These are phyloP conservation scores for Pulicaria dysenterica DNA, from an alignment of 129 eudicot species.

Conservation along the genomic window DNA sequence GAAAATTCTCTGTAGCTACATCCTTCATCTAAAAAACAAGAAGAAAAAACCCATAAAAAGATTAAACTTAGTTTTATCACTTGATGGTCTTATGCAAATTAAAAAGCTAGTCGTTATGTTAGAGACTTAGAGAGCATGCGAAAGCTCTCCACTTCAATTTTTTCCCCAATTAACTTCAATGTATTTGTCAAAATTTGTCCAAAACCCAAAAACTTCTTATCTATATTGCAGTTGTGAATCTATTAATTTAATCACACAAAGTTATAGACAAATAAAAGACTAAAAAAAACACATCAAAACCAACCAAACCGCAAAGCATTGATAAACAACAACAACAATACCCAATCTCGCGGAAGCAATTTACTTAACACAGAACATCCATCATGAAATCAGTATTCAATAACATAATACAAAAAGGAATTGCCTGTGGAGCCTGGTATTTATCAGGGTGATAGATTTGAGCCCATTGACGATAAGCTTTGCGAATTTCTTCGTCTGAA, in stretches of 20 bases:
- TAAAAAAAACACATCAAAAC: conserved; percentile 16
- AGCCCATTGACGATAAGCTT: conserved; percentile 92
- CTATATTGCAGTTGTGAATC: not conserved
- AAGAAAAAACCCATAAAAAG: not conserved
- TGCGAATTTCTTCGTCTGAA: conserved; percentile 93
- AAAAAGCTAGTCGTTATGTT: not conserved
- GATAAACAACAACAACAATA: not conserved
- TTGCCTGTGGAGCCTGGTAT: conserved; percentile 65
- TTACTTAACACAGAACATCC: not conserved
- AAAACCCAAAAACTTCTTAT: not conserved
- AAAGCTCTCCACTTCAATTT: not conserved
- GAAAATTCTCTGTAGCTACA: conserved; percentile 87
- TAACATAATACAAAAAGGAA: not conserved
- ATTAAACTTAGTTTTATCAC: conserved; percentile 7
- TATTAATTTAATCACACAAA: not conserved
- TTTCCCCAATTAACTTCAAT: not conserved
- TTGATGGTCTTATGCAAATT: not conserved
- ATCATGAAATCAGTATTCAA: not conserved
- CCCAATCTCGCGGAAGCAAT: too few relatives aligned
- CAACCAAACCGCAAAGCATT: not conserved
- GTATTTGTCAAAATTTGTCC: not conserved
- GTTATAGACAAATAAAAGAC: not conserved
- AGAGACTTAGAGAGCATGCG: not conserved
- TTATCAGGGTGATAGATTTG: conserved; percentile 97
- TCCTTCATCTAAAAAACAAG: conserved; percentile 75